Percentiles rank a stretch among this genome's conserved stretches.
Evolutionary conservation across 257 asterid genomes (phyloP).

Genomic region (Penstemon eatonii): DNA sequence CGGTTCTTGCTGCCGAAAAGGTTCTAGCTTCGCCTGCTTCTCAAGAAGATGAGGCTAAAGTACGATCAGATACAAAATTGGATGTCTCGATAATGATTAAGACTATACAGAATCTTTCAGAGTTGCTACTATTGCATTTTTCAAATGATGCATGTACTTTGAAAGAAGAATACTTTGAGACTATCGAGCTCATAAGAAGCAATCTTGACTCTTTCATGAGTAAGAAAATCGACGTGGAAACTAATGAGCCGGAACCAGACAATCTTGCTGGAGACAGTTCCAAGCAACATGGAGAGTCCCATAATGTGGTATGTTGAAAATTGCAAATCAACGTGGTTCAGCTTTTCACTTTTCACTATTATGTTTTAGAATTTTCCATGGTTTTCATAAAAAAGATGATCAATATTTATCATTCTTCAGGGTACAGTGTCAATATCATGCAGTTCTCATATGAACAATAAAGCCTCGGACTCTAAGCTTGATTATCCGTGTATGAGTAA

Average conservation of each 20-base stretch:
- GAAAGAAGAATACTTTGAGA: conserved; percentile 46
- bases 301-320: conserved; percentile 12
- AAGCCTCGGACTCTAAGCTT: conserved; percentile 30
- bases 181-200: conserved; percentile 46
- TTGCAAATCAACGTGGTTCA: not conserved
- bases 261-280: conserved; percentile 36
- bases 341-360: not conserved
- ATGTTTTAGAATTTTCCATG: conserved; percentile 15
- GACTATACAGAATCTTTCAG: conserved; percentile 64
- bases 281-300: conserved; percentile 36
- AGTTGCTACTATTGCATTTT: conserved; percentile 51
- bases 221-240: conserved; percentile 33
- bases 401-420: conserved; percentile 36
- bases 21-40: conserved; percentile 75
- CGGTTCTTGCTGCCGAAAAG: conserved; percentile 82
- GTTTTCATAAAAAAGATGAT: not conserved
- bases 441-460: conserved; percentile 30
- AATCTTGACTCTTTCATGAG: conserved; percentile 59
- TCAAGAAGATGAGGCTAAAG: conserved; percentile 49
- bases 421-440: conserved; percentile 36
- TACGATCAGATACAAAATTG: conserved; percentile 41
- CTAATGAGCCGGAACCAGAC: conserved; percentile 30
- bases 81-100: conserved; percentile 50
- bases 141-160: conserved; percentile 42
- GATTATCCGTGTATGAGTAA: conserved; percentile 31